Percentiles rank a stretch among this genome's conserved stretches.
These are phyloP conservation scores for Hirsutella thompsonii DNA, from an alignment of 2,329 filamentous ascomycete genomes.

Conservation along the genomic window DNA sequence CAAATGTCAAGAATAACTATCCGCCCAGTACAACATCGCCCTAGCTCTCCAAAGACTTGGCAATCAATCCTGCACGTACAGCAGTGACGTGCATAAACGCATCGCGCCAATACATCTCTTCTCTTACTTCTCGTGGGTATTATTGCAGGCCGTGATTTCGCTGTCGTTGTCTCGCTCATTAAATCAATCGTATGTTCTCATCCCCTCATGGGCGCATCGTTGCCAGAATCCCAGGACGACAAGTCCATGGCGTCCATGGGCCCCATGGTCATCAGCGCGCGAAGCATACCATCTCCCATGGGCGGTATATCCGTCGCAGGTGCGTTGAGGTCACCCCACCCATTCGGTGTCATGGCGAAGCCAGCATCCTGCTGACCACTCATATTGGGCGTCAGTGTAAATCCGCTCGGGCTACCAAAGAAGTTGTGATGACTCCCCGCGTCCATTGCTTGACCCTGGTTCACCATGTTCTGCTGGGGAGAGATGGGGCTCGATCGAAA, in stretches of 20 bases:
- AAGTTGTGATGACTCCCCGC: conserved; percentile 22
- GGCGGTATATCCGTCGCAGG: conserved; percentile 35
- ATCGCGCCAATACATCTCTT: too few species aligned
- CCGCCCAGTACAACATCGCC: too few species aligned
- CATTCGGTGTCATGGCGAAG: conserved; percentile 28
- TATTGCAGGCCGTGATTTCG: too few species aligned
- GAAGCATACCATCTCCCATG: conserved; percentile 42
- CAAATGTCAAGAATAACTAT: too few species aligned
- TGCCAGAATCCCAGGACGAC: conserved; percentile 29
- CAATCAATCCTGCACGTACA: too few species aligned
- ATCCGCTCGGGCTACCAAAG: conserved; percentile 25
- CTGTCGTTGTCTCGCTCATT: too few species aligned
- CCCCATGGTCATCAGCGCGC: conserved; percentile 44
- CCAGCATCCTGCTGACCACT: conserved; percentile 13
- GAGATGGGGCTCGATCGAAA: conserved; percentile 40
- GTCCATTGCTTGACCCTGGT: conserved; percentile 21
- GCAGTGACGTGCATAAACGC: too few species aligned
- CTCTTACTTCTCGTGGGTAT: too few species aligned
- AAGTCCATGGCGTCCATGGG: conserved; percentile 49
- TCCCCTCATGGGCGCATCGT: conserved; percentile 11
- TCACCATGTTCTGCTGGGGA: conserved; percentile 26
- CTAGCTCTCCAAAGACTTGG: too few species aligned
- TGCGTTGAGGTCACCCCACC: conserved; percentile 29
- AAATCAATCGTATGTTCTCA: background rate
- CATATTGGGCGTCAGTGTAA: conserved; percentile 14